Conservation (phyloP, 108 stramenopile species). For the Discostella stelligeroides region DNA sequence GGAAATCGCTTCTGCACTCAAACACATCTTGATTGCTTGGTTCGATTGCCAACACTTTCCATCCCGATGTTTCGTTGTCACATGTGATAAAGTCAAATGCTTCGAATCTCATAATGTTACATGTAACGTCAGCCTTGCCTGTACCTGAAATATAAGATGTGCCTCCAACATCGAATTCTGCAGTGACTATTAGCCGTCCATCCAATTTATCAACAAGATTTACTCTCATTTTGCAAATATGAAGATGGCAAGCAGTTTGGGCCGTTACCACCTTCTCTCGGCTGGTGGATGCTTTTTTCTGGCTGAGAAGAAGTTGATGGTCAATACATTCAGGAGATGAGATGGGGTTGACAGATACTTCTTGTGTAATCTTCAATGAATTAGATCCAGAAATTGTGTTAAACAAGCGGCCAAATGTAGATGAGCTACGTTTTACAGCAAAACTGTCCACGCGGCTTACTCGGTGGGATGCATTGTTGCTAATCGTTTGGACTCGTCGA, state of each 20-base stretch:
- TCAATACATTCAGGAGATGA: constrained; percentile 5
- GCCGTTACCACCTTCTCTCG: not conserved
- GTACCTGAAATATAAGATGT: constrained; percentile 53
- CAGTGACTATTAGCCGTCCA: constrained; percentile 31
- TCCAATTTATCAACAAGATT: constrained; percentile 15
- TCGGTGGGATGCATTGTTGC: not conserved
- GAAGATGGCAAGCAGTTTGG: constrained; percentile 15
- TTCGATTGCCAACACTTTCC: constrained; percentile 40
- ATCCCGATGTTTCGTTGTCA: constrained; percentile 8
- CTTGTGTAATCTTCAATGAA: constrained; percentile 19
- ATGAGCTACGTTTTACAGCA: not conserved
- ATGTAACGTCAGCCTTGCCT: constrained; percentile 62
- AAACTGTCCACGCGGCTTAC: not conserved
- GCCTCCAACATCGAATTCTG: constrained; percentile 45
- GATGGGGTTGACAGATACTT: not conserved
- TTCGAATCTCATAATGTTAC: constrained; percentile 64
- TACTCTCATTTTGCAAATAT: constrained; percentile 17
- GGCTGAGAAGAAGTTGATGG: not conserved
- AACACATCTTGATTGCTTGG: constrained; percentile 9
- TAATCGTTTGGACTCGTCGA: constrained; percentile 2
- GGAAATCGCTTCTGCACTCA: not conserved
- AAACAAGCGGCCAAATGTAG: constrained; percentile 30
- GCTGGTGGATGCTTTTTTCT: not conserved
- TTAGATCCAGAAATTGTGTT: constrained; percentile 24
- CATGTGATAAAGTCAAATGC: constrained; percentile 40